These are phyloP conservation scores for Senecio squalidus DNA, from an alignment of 140 eudicot genomes.

Conservation along the genomic window DNA sequence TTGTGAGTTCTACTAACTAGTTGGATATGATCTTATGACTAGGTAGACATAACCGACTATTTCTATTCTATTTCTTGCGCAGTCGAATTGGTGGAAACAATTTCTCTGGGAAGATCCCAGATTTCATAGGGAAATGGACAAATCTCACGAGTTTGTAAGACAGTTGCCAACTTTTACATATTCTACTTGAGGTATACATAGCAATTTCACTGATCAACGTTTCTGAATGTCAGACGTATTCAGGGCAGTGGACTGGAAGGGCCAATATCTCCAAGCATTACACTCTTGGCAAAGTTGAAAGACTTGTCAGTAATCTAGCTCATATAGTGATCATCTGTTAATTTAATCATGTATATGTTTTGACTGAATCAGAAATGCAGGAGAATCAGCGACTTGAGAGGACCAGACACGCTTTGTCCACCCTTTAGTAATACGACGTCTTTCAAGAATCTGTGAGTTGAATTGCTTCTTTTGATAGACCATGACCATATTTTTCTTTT, in stretches of 20 bases:
- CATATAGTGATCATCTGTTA: background rate
- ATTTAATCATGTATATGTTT: background rate
- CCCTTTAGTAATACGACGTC: conserved; percentile 18
- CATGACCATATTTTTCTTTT: background rate
- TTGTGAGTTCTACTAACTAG: conserved; percentile 38
- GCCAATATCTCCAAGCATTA: conserved; percentile 60
- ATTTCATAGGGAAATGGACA: conserved; percentile 53
- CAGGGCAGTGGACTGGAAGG: conserved; percentile 70
- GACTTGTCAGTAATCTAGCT: conserved; percentile 53
- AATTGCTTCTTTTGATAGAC: background rate
- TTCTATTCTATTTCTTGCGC: background rate
- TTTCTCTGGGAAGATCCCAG: conserved; percentile 57
- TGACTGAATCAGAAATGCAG: conserved; percentile 38
- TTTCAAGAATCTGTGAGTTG: conserved; percentile 51
- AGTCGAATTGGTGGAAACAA: conserved; percentile 55
- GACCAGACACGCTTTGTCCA: conserved; percentile 44
- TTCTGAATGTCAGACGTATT: conserved; percentile 38
- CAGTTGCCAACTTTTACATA: background rate
- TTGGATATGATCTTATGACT: background rate
- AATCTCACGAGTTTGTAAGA: conserved; percentile 44
- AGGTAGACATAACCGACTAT: background rate
- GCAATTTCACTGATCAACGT: background rate
- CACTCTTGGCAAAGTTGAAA: conserved; percentile 31
- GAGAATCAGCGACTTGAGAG: conserved; percentile 71
- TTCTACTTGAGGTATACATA: background rate